Base-by-base conservation (phyloP, 169 alveolate genomes). In the Hammondia hammondi region DNA sequence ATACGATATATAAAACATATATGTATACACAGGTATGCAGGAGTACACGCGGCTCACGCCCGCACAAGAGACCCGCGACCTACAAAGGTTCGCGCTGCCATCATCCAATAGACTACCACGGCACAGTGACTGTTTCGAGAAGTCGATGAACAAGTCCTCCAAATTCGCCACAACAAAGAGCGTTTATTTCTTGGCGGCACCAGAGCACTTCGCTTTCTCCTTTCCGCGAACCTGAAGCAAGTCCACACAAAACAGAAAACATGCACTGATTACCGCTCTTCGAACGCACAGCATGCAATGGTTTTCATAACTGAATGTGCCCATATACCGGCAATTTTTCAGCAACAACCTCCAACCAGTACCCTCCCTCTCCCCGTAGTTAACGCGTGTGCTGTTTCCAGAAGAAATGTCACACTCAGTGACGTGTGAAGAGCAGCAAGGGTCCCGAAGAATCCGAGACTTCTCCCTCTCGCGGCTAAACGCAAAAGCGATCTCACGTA, bases 151-250 rank as follows among this genome's bases (percentile, higher is more conserved):
- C 35, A 21, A 17, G 35, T 27, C 77, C 77, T 67, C 77, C 27
- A 67, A 7, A 27, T 4, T 67, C 0, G 35, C 35, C 77, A 29
- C 32, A 27, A 67, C 21, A 17, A 67, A 82, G 17, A 39, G 21
- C 57, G 70, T 82, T 82, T 82, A 82, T 92, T 93, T 85, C 91
- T 93, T 88, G 73, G 81, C 67, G 14, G 56, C 91, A 29, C 91
- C 96, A 4, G 82, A 27, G 35, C 88, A 48, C 94, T 94, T 94
- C 71, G 96, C 92, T 92, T 94, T 94, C 93, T 94, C 96, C 45
- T 87, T 94, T 52, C 96, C 96, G 89, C 96, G 96, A 52, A 91
- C 94, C 94, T 91, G 85, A 82, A 70, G 56, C 21, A 24, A 37
- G 56, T 52, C 61, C 61, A n/a, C 52, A 89, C 27, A 70, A 12